These are phyloP conservation scores for Cutaneotrichosporon spelunceum DNA, from an alignment of 1,284 basidiomycete genomes.

Conservation along the genomic window DNA sequence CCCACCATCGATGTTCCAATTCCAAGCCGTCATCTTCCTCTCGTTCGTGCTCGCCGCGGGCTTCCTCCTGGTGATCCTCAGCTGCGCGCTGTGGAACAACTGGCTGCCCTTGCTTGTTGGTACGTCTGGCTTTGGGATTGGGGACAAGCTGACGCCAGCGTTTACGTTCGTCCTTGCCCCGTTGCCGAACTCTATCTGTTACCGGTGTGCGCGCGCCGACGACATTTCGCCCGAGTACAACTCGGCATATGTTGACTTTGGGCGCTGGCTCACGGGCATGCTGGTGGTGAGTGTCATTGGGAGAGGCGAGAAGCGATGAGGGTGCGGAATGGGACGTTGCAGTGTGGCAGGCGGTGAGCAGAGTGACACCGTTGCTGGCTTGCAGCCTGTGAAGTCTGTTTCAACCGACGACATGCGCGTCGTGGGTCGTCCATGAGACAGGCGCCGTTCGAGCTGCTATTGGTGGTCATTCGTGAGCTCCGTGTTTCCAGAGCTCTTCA, in stretches of 20 bases:
- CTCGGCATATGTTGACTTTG: constrained; percentile 76
- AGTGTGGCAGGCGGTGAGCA: background rate
- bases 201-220: constrained; percentile 56
- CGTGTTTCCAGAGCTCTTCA: too few species aligned
- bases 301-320: background rate
- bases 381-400: background rate
- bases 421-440: background rate
- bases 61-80: constrained; percentile 95
- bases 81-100: constrained; percentile 92
- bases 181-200: constrained; percentile 79
- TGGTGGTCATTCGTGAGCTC: too few species aligned
- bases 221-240: constrained; percentile 59
- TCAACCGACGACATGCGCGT: background rate
- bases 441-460: background rate
- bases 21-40: constrained; percentile 80
- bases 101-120: constrained; percentile 97
- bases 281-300: constrained; percentile 63
- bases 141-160: constrained; percentile 56
- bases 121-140: constrained; percentile 54
- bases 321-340: too few species aligned
- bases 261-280: constrained; percentile 86
- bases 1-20: background rate
- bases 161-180: constrained; percentile 93
- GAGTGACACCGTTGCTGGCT: background rate
- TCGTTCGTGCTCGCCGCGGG: constrained; percentile 96